These are phyloP conservation scores for Suillus lakei DNA, from an alignment of 768 basidiomycete species.

Conservation along the genomic window DNA sequence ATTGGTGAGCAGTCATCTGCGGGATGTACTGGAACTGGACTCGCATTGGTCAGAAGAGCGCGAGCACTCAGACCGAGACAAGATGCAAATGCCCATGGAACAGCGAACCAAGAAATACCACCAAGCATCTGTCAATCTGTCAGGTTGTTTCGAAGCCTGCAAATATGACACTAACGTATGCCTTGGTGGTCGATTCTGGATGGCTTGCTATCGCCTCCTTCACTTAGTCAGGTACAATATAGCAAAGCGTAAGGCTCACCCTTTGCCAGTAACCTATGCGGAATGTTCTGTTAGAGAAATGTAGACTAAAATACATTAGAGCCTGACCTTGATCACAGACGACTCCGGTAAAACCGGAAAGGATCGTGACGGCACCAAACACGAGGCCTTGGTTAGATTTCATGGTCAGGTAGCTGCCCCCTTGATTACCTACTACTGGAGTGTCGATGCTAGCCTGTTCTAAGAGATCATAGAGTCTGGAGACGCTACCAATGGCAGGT, in stretches of 20 bases:
- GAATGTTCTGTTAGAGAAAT: conserved; percentile 12
- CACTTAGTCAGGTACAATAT: neutral
- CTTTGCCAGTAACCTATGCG: conserved; percentile 57
- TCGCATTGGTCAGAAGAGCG: conserved; percentile 38
- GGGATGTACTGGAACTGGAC: neutral
- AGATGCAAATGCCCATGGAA: conserved; percentile 57
- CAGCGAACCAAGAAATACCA: conserved; percentile 60
- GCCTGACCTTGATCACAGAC: conserved; percentile 54
- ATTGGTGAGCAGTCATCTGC: neutral
- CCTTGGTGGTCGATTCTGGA: conserved; percentile 54
- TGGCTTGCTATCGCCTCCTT: conserved; percentile 54
- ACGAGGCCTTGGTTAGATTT: conserved; percentile 52
- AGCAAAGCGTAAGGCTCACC: conserved; percentile 22
- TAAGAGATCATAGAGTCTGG: conserved; percentile 51
- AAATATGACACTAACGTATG: conserved; percentile 42
- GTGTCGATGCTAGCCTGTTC: conserved; percentile 46
- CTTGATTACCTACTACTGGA: conserved; percentile 53
- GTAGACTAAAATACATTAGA: neutral
- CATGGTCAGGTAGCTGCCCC: conserved; percentile 61
- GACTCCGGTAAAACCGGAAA: conserved; percentile 50
- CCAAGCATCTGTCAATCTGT: conserved; percentile 49
- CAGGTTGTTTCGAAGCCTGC: neutral
- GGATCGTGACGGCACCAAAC: conserved; percentile 43
- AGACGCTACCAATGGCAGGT: conserved; percentile 42
- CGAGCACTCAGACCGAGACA: conserved; percentile 49